Evolutionary conservation across 2,329 filamentous ascomycete genomes (phyloP), one percentile per base, ranked within the genome.

Genomic region (Lizonia empirigonia): DNA sequence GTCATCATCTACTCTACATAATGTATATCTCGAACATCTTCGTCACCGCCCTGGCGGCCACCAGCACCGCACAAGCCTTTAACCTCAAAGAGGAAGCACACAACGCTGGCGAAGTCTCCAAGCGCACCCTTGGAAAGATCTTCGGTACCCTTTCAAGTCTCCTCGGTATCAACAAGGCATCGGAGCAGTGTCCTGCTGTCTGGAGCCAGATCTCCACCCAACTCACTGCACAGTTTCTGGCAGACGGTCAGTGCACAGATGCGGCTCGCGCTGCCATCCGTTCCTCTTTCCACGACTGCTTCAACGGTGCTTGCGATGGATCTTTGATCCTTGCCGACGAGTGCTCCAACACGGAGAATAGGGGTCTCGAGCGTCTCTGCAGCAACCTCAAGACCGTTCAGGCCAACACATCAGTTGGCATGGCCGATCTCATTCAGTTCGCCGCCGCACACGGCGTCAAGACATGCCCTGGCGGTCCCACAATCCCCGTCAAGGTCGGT

Each of bases 301-400:
- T 71, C 64, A 67, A 67, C 37, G 70, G 69, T 12, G 67, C 67
- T 2, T 72, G 69, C 36, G 70, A 73, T 33, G 70, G 70, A 8
- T 73, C 70, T 20, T 58, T 73, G 20, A 70, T 73, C 39, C 64
- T 72, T 13, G 67, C 70, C 16, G 48, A 65, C 16, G 70, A 73
- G 41, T 74, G 74, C 53, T 58, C 62, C 1, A 67, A 73, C 15
- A 8, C 44, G 0, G 70, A 75, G 44, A 75, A 84, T 62, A 60
- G 47, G 2, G 80, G 79, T 0, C 69, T 85, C 1, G 57, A 71
- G 45, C 68, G 67, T 4, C 75, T 81, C 20, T 76, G 74, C 13
- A 56, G 59, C 3, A 72, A 74, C 44, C 70, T 79, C 1, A 66
- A 67, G 29, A 56, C 55, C 4, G 72, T 80, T 53, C 76, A 75